Percentiles rank a stretch among this genome's conserved stretches.
Conservation (phyloP, 495 filamentous ascomycete species). For the Ascodesmis nigricans region DNA sequence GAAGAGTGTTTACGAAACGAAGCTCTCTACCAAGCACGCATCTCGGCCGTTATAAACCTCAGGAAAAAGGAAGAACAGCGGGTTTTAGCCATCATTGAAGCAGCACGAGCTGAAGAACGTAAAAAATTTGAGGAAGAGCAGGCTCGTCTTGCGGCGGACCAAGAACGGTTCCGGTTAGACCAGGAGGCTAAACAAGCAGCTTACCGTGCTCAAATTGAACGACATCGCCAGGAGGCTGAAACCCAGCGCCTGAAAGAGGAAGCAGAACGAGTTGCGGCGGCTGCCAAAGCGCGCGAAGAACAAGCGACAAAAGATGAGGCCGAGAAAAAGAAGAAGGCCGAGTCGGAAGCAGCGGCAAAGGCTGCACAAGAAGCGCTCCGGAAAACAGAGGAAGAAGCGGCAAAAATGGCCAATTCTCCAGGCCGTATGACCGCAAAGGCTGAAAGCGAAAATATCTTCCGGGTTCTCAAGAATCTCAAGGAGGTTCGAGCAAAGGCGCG, state of each 20-base stretch:
- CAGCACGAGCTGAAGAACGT: slow-evolving; percentile 9
- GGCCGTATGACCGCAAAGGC: slow-evolving; percentile 10
- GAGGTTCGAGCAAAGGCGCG: slow-evolving; percentile 13
- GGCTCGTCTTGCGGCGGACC: slow-evolving; percentile 13
- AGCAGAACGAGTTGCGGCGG: slow-evolving; percentile 14
- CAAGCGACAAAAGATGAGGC: slow-evolving; percentile 9
- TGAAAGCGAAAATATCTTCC: slow-evolving; percentile 12
- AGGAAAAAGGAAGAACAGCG: neutral
- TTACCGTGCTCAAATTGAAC: too few relatives aligned
- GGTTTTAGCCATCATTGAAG: too few relatives aligned
- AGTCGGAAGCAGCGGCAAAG: slow-evolving; percentile 8
- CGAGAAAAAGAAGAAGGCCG: slow-evolving; percentile 7
- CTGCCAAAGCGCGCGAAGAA: slow-evolving; percentile 12
- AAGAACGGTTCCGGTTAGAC: neutral
- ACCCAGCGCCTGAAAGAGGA: slow-evolving; percentile 11
- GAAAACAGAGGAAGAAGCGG: neutral
- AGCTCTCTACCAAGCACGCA: slow-evolving; percentile 11
- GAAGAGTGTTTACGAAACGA: slow-evolving; percentile 15
- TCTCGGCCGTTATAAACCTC: too few relatives aligned
- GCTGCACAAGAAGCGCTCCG: slow-evolving; percentile 2
- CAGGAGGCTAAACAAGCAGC: too few relatives aligned
- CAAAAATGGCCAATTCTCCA: slow-evolving; percentile 9
- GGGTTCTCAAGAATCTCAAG: slow-evolving; percentile 16
- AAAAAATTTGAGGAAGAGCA: slow-evolving; percentile 11
- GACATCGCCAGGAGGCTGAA: slow-evolving; percentile 11